Evolutionary conservation across 1,284 basidiomycete genomes (phyloP).

Genomic region (Neonothopanus nambi): DNA sequence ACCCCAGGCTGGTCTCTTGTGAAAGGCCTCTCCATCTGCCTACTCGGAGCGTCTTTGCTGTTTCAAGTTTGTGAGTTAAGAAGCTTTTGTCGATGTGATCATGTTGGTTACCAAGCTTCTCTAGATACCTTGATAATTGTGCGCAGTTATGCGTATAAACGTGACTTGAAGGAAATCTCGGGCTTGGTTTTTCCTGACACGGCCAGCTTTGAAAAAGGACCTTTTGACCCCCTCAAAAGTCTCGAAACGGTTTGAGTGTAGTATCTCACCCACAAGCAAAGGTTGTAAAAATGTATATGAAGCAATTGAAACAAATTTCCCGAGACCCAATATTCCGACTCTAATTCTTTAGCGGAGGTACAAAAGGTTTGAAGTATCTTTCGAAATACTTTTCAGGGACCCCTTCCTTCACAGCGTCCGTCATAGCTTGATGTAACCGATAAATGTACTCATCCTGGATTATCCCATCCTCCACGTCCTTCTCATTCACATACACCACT

Average conservation of each 20-base stretch:
- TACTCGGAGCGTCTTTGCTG: slow-evolving; percentile 9
- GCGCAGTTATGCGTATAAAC: slow-evolving; percentile 14
- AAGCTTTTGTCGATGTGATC: not conserved
- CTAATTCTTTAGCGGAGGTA: not conserved
- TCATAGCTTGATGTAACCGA: slow-evolving; percentile 43
- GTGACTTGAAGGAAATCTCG: slow-evolving; percentile 13
- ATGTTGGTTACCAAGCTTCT: not conserved
- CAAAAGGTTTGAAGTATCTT: slow-evolving; percentile 40
- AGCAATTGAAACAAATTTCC: not conserved
- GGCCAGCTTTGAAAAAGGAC: not conserved
- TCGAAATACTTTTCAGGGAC: slow-evolving; percentile 42
- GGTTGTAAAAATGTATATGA: too few species aligned
- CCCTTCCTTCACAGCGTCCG: slow-evolving; percentile 37
- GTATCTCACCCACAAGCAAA: too few species aligned
- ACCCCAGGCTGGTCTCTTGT: slow-evolving; percentile 17
- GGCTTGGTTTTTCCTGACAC: slow-evolving; percentile 9
- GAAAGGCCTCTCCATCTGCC: slow-evolving; percentile 13
- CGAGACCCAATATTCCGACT: not conserved
- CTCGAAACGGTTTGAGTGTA: too few species aligned
- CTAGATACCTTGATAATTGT: slow-evolving; percentile 17
- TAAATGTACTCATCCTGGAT: slow-evolving; percentile 41
- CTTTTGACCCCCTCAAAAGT: not conserved
- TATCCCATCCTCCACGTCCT: slow-evolving; percentile 28
- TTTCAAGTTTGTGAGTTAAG: slow-evolving; percentile 16
- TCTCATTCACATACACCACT: slow-evolving; percentile 41